Base-by-base conservation (phyloP, 2,329 filamentous ascomycete species). In the Xylaria sp. region DNA sequence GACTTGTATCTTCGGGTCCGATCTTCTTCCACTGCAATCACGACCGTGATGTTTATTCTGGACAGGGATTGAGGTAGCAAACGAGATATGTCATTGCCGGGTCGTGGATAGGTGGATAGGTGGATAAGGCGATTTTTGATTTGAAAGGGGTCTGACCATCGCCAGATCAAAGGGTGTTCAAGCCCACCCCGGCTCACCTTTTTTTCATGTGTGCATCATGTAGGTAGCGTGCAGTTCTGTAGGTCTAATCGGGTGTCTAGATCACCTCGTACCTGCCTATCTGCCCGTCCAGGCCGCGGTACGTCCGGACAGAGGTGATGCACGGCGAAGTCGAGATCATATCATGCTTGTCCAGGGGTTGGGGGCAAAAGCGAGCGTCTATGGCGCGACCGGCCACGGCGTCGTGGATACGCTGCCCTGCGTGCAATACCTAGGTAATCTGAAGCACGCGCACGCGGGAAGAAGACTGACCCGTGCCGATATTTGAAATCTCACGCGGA, bases 281-380 rank as follows among this genome's bases (percentile, higher is more conserved):
- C 33, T 19, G 23, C 37, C 19, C 17, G 37, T 25, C 15, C 40
- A 19, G 28, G 31, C 50, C 43, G 43, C 55, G 38, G 23, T 17
- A 43, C 45, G 23, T 47, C 23, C 45, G 45, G 23, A 47, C 15
- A 31, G 45, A 3, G 8, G 25, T 47, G 5, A 19, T 17, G 45
- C 45, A 31, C 43, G 54, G 55, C 38, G 28, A 46, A 25, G 59
- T 58, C 51, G 45, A 52, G n/a, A 65, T 65, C 63, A 65, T 28
- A 62, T 62, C 62, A 64, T 64, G 23, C n/a, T 46, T 46, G 25
- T 51, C 40, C 17, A 42, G 50, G 38, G 42, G n/a, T n/a, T n/a
- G n/a, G n/a, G 38, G 42, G 45, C 2, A 9, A 25, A 47, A 25
- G n/a, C n/a, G n/a, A 31, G 12, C 33, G 54, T 57, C 15, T 47